Evolutionary conservation across 768 basidiomycete genomes (phyloP), one percentile per base, ranked within the genome.

Genomic region (Termitomyces sp.): DNA sequence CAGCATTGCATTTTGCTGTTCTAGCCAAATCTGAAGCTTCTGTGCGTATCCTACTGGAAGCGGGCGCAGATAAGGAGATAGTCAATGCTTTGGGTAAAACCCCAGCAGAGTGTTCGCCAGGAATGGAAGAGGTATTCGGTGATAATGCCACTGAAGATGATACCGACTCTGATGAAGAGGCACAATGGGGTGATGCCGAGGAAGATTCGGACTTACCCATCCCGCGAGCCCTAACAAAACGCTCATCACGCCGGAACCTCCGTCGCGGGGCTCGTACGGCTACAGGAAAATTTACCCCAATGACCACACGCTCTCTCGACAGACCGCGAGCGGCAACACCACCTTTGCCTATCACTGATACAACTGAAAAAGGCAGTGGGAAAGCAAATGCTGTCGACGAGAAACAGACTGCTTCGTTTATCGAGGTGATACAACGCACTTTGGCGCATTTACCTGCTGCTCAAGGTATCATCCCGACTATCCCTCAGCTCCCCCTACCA

Each of bases 1-100:
- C 95, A 0, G 83, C 97, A 0, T 71, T 98, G 34, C 90, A 95
- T 70, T 88, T 95, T 63, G 90, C 94, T 17, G 87, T 83, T 0
- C 70, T 95, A 34, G 75, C 74, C 7, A 79, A 79, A 22, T 84
- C 88, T 14, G 72, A 74, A 51, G 75, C 79, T 11, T 93, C 90
- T 68, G 79, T 81, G 2, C 72, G 76, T 45, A 68, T 86, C 5
- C 74, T 99, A 30, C 63, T 96, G n/a, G 74, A 79, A 11, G 91
- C 84, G 30, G 92, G 92, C 30, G 96, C 96, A 0, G 86, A 90
- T 59, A 66, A 77, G 28, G 86, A 88, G 64, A 81, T 92, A 47
- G 89, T 92, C 52, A 80, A 91, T 59, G 79, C 76, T 0, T 71
- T 79, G 30, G 90, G 90, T 17, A 84, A 82, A 70, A 89, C 83